These are phyloP conservation scores for Mollisia scopiformis DNA, from an alignment of 2,329 filamentous ascomycete species.

Conservation along the genomic window DNA sequence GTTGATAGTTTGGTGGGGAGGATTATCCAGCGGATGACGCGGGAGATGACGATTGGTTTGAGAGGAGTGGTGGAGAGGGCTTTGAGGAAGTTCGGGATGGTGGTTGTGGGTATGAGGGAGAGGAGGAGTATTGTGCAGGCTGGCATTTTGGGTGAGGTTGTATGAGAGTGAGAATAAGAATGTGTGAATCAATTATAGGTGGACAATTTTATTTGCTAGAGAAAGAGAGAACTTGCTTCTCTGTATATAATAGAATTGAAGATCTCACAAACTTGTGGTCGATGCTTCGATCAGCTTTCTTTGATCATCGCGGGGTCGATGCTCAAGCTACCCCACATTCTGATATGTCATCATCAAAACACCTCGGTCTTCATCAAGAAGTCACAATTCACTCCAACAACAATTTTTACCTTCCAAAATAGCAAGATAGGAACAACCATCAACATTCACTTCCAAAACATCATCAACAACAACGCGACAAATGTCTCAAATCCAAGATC, in stretches of 20 bases:
- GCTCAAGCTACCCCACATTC: slow-evolving; percentile 10
- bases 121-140: slow-evolving; percentile 51
- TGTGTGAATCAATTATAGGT: no score
- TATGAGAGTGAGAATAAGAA: not conserved
- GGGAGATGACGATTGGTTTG: slow-evolving; percentile 45
- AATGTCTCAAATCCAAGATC: not conserved
- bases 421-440: no score
- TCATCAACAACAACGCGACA: not conserved
- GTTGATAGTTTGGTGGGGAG: slow-evolving; percentile 46
- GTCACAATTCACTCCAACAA: not conserved
- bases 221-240: no score
- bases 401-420: no score
- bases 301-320: not conserved
- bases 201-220: no score
- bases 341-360: not conserved
- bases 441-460: not conserved
- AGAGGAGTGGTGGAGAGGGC: slow-evolving; percentile 38
- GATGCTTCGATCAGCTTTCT: not conserved
- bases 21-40: slow-evolving; percentile 52
- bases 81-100: slow-evolving; percentile 43
- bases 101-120: slow-evolving; percentile 38
- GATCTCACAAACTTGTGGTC: no score
- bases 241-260: no score
- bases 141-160: slow-evolving; percentile 43
- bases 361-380: not conserved